Conservation (phyloP, 2,329 filamentous ascomycete species). For the Xylaria digitata region DNA sequence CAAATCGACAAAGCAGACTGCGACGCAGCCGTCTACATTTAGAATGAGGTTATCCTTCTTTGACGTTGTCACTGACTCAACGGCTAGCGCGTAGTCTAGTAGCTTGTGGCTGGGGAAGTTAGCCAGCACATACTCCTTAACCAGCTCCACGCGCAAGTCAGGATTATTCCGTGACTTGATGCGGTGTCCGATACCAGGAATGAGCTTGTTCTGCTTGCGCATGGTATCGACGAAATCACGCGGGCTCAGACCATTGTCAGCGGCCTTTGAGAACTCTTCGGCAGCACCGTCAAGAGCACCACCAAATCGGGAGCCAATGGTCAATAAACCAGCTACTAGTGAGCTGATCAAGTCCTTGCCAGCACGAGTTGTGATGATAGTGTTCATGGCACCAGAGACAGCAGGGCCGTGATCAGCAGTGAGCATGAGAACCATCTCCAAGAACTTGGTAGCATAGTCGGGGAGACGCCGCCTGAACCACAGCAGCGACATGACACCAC, state of each 20-base stretch:
- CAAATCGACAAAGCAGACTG: constrained; percentile 98
- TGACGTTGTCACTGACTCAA: constrained; percentile 97
- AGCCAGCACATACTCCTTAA: constrained; percentile 98
- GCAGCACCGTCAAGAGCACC: constrained; percentile 93
- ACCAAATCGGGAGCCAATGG: constrained; percentile 97
- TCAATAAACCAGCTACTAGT: constrained; percentile 94
- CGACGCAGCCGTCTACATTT: constrained; percentile 98
- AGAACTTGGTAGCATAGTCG: constrained; percentile 95
- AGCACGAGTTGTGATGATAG: constrained; percentile 98
- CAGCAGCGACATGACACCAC: constrained; percentile 98
- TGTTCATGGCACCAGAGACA: constrained; percentile 99
- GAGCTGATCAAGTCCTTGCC: constrained; percentile 98
- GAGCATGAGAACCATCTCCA: constrained; percentile 99
- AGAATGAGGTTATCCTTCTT: constrained; percentile 99
- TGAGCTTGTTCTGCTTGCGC: constrained; percentile 99
- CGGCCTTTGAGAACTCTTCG: constrained; percentile 98
- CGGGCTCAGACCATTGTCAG: constrained; percentile 96
- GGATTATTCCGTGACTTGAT: constrained; percentile 99
- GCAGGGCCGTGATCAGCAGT: constrained; percentile 99
- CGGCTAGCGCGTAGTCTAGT: constrained; percentile 97
- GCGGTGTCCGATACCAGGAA: constrained; percentile 98
- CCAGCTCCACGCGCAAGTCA: constrained; percentile 98
- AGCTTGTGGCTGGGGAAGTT: constrained; percentile 98
- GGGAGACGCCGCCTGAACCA: constrained; percentile 99
- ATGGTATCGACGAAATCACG: constrained; percentile 99